Base-by-base conservation (phyloP, 345 rosid species). In the Gossypium australe region DNA sequence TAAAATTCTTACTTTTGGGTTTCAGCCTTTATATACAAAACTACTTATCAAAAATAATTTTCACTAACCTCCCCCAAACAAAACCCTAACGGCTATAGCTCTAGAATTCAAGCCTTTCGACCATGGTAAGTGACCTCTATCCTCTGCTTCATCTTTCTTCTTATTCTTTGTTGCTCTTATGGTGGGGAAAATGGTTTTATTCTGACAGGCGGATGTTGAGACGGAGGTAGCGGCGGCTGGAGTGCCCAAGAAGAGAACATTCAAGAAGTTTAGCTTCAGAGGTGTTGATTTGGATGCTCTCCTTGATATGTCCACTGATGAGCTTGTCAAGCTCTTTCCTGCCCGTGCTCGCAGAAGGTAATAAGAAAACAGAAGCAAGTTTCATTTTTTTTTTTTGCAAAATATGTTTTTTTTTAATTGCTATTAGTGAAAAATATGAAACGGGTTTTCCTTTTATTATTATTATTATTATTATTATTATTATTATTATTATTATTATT, bases 311-410 rank as follows among this genome's bases (percentile, higher is more conserved):
- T 87, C 94, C 61, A 90, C 97, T 4, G 98, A 94, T 70, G 97
- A 94, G 55, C 97, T 94, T 67, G 98, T 92, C 48, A 88, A 92
- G 89, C 95, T 94, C 83, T 92, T 94, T 85, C 70, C 71, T n/a
- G 83, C 98, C 34, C 92, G 98, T 62, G 90, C 93, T 80, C 97
- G 98, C 82, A 89, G 98, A 89, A 94, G 98, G 98, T 89, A 47
- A 25, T 45, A 38, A 20, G n/a, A 44, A 29, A 16, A 72, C 17
- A 58, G 8, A n/a, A 17, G 8, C 2, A 1, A 9, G 25, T n/a
- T 72, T 11, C 10, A 24, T 8, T 58, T 44, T 24, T 22, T 22
- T 27, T 41, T 27, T 43, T 58, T 11, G 3, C 4, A 6, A 14
- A 34, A 34, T 34, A 4, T 34, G 17, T 17, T 8, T 12, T 24